Evolutionary conservation across 495 filamentous ascomycete species (phyloP).

Genomic region (Aeminium ludgeri): DNA sequence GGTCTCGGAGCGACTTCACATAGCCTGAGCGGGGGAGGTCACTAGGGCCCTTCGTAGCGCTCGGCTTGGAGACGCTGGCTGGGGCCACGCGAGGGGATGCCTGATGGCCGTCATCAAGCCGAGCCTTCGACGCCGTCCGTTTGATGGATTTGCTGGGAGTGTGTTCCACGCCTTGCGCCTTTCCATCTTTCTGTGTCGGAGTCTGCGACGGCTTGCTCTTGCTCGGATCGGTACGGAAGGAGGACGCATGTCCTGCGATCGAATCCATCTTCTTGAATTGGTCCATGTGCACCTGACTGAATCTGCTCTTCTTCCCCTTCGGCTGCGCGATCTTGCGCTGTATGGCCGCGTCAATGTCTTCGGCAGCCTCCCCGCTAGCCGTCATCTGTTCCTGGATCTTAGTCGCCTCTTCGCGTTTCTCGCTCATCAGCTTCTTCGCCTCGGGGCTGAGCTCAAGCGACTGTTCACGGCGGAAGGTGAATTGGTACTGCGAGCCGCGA

Average conservation of each 20-base stretch:
- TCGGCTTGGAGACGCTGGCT: constrained; percentile 26
- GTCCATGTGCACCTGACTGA: constrained; percentile 65
- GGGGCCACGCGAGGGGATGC: constrained; percentile 9
- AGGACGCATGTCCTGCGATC: constrained; percentile 68
- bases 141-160: constrained; percentile 40
- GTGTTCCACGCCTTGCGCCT: background rate
- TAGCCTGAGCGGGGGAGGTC: constrained; percentile 22
- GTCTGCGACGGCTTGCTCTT: background rate
- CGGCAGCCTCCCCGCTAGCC: constrained; percentile 16
- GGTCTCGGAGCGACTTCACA: constrained; percentile 19
- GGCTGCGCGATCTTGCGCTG: constrained; percentile 59
- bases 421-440: constrained; percentile 62
- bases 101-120: constrained; percentile 37
- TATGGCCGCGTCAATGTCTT: constrained; percentile 24
- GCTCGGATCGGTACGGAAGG: constrained; percentile 47
- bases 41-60: constrained; percentile 20
- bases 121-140: constrained; percentile 57
- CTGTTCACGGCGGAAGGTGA: constrained; percentile 43
- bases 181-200: constrained; percentile 24
- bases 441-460: constrained; percentile 48
- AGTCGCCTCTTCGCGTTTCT: constrained; percentile 49
- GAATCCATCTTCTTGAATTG: constrained; percentile 96
- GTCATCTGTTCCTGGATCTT: constrained; percentile 48
- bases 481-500: constrained; percentile 52
- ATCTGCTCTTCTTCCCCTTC: constrained; percentile 60